These are phyloP conservation scores for Verticillium zaregamsianum DNA, from an alignment of 2,329 filamentous ascomycete species.

Conservation along the genomic window DNA sequence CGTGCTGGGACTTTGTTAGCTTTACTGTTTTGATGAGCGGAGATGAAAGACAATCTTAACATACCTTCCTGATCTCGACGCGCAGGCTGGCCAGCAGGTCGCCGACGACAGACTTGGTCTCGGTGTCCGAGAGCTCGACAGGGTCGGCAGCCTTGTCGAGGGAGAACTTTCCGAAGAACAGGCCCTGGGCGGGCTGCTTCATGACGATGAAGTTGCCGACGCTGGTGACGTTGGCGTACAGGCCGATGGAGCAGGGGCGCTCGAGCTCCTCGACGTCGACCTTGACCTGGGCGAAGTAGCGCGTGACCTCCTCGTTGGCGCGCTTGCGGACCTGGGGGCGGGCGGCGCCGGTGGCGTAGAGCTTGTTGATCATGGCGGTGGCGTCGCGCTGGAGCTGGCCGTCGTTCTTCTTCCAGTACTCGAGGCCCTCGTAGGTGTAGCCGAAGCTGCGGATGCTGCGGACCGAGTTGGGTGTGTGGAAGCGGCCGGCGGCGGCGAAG, in stretches of 20 bases:
- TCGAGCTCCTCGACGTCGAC: slow-evolving; percentile 31
- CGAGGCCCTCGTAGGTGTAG: slow-evolving; percentile 36
- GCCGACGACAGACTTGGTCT: neutral
- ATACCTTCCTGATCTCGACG: slow-evolving; percentile 29
- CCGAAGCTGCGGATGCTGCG: slow-evolving; percentile 28
- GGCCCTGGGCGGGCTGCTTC: slow-evolving; percentile 9
- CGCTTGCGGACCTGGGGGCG: neutral
- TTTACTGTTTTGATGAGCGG: neutral
- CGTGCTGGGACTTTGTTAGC: slow-evolving; percentile 16
- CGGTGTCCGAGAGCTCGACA: neutral
- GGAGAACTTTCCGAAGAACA: slow-evolving; percentile 3
- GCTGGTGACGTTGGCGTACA: slow-evolving; percentile 22
- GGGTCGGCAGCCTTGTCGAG: slow-evolving; percentile 2
- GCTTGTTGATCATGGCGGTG: slow-evolving; percentile 49
- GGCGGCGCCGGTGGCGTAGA: slow-evolving; percentile 33
- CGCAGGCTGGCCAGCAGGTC: slow-evolving; percentile 14
- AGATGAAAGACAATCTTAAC: neutral
- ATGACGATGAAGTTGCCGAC: slow-evolving; percentile 30
- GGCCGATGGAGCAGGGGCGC: slow-evolving; percentile 29
- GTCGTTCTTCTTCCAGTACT: slow-evolving; percentile 48
- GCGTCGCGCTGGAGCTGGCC: slow-evolving; percentile 58
- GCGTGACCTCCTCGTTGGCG: slow-evolving; percentile 6
- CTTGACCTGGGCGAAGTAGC: slow-evolving; percentile 31
- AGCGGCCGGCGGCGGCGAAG: slow-evolving; percentile 33
- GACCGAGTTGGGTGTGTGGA: slow-evolving; percentile 34